phyloP scores from a whole-genome alignment of 768 basidiomycete genomes.

The Boletus reticuloceps region DNA sequence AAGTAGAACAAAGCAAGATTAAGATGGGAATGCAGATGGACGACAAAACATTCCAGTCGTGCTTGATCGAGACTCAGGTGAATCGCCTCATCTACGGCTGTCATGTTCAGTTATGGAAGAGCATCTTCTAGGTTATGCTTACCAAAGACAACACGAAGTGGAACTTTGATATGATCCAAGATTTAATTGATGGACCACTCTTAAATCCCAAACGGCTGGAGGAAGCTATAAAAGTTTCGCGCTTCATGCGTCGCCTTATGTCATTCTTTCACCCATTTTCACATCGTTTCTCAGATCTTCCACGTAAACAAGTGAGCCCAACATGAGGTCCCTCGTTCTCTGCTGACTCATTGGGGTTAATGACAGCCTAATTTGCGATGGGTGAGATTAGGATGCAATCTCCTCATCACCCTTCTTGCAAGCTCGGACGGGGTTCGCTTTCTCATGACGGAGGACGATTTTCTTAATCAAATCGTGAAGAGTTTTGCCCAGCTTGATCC shows the following conservation, averaged over 20 bases:
- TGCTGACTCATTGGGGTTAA: neutral
- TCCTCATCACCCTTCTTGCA: constrained; percentile 80
- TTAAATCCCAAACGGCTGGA: constrained; percentile 90
- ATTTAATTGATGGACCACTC: constrained; percentile 89
- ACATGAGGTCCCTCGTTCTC: neutral
- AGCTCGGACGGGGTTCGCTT: constrained; percentile 84
- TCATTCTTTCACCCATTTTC: constrained; percentile 91
- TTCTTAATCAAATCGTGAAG: constrained; percentile 78
- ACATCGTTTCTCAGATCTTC: constrained; percentile 83
- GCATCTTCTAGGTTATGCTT: constrained; percentile 62
- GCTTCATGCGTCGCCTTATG: constrained; percentile 89
- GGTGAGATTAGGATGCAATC: constrained; percentile 79
- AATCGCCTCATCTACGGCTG: constrained; percentile 7
- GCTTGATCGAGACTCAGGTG: constrained; percentile 85
- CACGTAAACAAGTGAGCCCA: constrained; percentile 54
- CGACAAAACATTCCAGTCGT: constrained; percentile 84
- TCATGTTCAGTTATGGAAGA: neutral
- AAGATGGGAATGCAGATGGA: constrained; percentile 95
- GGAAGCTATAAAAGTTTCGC: constrained; percentile 87
- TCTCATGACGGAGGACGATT: constrained; percentile 76
- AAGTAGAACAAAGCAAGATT: constrained; percentile 86
- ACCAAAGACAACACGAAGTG: constrained; percentile 89
- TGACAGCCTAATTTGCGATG: constrained; percentile 74
- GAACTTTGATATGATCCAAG: constrained; percentile 87
- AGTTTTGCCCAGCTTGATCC: constrained; percentile 93